Percentiles rank a stretch among this genome's conserved stretches.
Conservation (phyloP, 164 flowering plant genomes). For the grape (Vitis vinifera) region DNA sequence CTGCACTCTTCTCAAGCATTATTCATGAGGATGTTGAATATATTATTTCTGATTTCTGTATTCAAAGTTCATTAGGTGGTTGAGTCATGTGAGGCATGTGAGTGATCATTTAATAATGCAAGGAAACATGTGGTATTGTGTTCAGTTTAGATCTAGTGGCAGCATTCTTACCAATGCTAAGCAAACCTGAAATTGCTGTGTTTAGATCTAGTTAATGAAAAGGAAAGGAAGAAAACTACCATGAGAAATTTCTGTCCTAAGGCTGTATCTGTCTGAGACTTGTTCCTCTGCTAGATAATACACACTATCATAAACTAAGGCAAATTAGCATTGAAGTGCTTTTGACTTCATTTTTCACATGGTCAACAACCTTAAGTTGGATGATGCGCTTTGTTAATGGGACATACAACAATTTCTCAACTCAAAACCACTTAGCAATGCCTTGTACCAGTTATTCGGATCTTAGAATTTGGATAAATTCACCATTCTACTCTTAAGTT, state of each 20-base stretch:
- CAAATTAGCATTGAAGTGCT: not conserved
- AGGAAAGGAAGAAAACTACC: not conserved
- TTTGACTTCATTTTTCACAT: too few species aligned
- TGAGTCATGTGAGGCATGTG: not conserved
- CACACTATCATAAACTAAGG: not conserved
- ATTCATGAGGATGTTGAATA: too few species aligned
- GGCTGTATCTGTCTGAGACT: not conserved
- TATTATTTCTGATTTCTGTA: too few species aligned
- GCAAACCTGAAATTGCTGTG: not conserved
- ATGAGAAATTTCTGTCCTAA: not conserved
- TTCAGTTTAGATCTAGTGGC: not conserved
- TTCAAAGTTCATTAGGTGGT: not conserved
- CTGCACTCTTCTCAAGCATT: not conserved
- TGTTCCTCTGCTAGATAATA: not conserved
- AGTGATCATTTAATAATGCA: not conserved
- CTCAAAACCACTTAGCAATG: too few species aligned
- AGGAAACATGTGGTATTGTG: not conserved
- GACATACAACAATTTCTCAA: too few species aligned
- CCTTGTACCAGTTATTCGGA: too few species aligned
- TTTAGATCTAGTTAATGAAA: not conserved
- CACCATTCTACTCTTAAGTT: too few species aligned
- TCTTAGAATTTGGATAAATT: too few species aligned
- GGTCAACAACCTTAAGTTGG: too few species aligned
- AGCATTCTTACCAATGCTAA: not conserved
- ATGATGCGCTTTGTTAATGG: too few species aligned